phyloP scores from a whole-genome alignment of 371 early-diverging fungal genomes.

The Actinomortierella ambigua region DNA sequence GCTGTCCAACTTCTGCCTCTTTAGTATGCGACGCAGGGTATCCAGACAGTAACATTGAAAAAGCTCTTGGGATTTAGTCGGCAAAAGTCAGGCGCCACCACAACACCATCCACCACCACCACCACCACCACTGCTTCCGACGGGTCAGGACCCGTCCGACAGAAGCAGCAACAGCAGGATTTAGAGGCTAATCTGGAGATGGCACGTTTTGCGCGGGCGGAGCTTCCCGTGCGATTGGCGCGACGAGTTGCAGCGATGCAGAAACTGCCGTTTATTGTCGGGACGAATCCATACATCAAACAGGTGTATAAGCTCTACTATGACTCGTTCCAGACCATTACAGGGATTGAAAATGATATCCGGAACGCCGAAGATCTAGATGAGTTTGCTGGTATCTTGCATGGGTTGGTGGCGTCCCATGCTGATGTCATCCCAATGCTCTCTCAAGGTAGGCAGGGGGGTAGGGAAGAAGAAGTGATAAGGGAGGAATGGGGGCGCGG shows the following conservation, averaged over 20 bases:
- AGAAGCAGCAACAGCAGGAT: constrained; percentile 16
- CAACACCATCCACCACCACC: neutral
- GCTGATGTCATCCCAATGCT: constrained; percentile 85
- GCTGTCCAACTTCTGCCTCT: too few species aligned
- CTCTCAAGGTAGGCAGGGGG: constrained; percentile 66
- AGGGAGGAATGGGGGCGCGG: neutral
- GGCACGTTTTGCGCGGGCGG: constrained; percentile 72
- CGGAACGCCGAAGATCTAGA: constrained; percentile 52
- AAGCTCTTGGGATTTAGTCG: constrained; percentile 77
- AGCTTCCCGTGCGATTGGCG: constrained; percentile 85
- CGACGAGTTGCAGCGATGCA: constrained; percentile 82
- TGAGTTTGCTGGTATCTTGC: constrained; percentile 69
- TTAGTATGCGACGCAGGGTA: constrained; percentile 63
- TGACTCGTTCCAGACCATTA: constrained; percentile 77
- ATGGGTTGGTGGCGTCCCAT: constrained; percentile 74
- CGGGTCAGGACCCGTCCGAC: neutral
- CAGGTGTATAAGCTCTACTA: constrained; percentile 81
- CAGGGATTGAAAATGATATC: constrained; percentile 55
- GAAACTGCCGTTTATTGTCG: constrained; percentile 89
- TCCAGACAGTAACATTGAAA: constrained; percentile 80
- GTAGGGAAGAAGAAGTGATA: neutral
- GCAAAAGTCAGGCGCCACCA: constrained; percentile 48
- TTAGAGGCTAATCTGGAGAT: constrained; percentile 51
- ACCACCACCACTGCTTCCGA: constrained; percentile 10
- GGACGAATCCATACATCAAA: constrained; percentile 87